Evolutionary conservation across 139 green algal species (phyloP), one percentile per base, ranked within the genome.

Genomic region (Auxenochlorella pyrenoidosa): DNA sequence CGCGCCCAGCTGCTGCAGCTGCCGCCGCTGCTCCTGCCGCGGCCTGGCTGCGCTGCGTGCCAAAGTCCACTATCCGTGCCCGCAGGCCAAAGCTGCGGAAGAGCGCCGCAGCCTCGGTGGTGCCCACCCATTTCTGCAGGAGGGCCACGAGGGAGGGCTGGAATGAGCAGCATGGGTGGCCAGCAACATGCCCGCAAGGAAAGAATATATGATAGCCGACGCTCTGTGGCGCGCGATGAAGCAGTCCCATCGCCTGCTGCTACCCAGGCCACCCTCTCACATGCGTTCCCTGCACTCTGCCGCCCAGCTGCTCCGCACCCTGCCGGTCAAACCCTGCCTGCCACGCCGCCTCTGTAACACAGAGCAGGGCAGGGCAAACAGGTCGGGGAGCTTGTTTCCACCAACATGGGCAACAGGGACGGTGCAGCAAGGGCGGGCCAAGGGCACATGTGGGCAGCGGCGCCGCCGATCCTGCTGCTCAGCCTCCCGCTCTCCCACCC

Each of bases 51-150:
- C 30, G 2, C 24, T 58, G 36, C 43, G 59, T 41, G 0, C 87
- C 88, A 89, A 98, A 98, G 86, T 98, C 94, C 5, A 97, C 89
- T 19, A 98, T 92, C 21, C 91, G 88, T 28, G 95, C 93, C 1
- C 79, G 59, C 63, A 96, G 38, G 0, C 95, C 93, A 86, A 97
- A 98, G 83, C 82, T 92, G 8, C 94, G 88, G 71, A 98, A 86
- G 82, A 98, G 82, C 18, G 96, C 88, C 12, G 93, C 94, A 0
- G 89, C 93, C 82, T 98, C 96, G 21, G 82, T 86, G 66, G 82
- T 79, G 43, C 82, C 82, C 0, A 86, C 36, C 82, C 82, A 86
- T 66, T 86, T 86, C 66, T 86, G 82, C 13, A 32, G 15, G 59
- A 34, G 40, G 22, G 72, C 19, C 32, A 58, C 59, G n/a, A 58